phyloP scores from a whole-genome alignment of 345 rosid species.

The Durio zibethinus region DNA sequence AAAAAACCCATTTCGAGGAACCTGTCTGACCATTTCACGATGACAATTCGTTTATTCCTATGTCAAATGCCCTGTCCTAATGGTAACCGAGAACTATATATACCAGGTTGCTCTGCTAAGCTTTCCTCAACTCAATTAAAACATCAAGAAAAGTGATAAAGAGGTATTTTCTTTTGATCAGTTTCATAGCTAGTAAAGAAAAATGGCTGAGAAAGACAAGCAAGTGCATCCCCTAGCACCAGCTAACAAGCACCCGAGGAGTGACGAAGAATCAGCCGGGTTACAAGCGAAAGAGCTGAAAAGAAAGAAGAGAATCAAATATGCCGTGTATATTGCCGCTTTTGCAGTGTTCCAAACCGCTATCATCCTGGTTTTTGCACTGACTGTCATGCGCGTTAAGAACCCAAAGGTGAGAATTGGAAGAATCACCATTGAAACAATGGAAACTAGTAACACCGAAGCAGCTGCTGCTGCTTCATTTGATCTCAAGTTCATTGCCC shows the following conservation, averaged over 20 bases:
- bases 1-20: background rate
- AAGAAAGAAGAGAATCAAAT: constrained; percentile 4
- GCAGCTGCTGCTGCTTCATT: constrained; percentile 18
- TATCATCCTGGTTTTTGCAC: constrained; percentile 4
- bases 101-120: background rate
- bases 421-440: background rate
- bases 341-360: constrained; percentile 7
- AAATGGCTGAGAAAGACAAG: background rate
- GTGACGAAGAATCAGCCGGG: background rate
- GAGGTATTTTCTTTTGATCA: background rate
- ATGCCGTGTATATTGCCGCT: background rate
- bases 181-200: background rate
- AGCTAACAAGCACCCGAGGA: background rate
- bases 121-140: background rate
- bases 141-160: background rate
- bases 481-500: constrained; percentile 23
- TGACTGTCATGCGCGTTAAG: background rate
- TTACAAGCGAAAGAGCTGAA: background rate
- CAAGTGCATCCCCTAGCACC: constrained; percentile 1
- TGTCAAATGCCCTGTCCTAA: background rate
- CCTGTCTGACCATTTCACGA: background rate
- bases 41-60: background rate
- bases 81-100: background rate
- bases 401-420: background rate
- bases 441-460: background rate